These are phyloP conservation scores for Chimonanthus praecox DNA, from an alignment of 164 flowering plant species.

Conservation along the genomic window DNA sequence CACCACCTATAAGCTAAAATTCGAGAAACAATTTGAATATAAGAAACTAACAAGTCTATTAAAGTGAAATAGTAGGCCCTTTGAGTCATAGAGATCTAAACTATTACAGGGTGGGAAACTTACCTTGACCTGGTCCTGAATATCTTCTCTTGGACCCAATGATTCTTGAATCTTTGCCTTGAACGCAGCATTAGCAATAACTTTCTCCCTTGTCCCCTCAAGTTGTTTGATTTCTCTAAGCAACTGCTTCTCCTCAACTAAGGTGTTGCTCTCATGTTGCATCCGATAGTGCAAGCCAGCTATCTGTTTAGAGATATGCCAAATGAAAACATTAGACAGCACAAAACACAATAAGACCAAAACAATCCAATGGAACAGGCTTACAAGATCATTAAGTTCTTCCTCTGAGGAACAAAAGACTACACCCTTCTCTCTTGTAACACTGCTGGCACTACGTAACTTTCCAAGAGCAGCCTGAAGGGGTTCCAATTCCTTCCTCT, in stretches of 20 bases:
- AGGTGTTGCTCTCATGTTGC: constrained; percentile 93
- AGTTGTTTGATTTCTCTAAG: constrained; percentile 80
- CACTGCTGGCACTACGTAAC: constrained; percentile 46
- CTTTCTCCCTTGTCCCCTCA: constrained; percentile 83
- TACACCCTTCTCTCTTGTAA: constrained; percentile 45
- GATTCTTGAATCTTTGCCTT: constrained; percentile 74
- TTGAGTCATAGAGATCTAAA: background rate
- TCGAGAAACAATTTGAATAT: background rate
- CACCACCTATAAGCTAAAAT: constrained; percentile 66
- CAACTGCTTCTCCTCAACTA: constrained; percentile 79
- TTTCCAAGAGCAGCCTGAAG: constrained; percentile 71
- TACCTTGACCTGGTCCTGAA: constrained; percentile 91
- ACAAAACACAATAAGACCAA: background rate
- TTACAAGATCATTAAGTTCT: constrained; percentile 78
- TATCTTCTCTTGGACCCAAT: constrained; percentile 59
- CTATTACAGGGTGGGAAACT: constrained; percentile 3
- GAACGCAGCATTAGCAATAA: constrained; percentile 66
- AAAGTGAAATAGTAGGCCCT: background rate
- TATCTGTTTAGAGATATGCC: constrained; percentile 40
- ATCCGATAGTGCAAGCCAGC: constrained; percentile 64
- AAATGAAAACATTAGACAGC: background rate
- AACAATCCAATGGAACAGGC: constrained; percentile 13
- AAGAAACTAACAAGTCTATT: background rate
- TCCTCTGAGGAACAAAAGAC: constrained; percentile 78
- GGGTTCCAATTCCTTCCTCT: constrained; percentile 72